Evolutionary conservation across 768 basidiomycete species (phyloP), one percentile per base, ranked within the genome.

Genomic region (Mycena galericulata): DNA sequence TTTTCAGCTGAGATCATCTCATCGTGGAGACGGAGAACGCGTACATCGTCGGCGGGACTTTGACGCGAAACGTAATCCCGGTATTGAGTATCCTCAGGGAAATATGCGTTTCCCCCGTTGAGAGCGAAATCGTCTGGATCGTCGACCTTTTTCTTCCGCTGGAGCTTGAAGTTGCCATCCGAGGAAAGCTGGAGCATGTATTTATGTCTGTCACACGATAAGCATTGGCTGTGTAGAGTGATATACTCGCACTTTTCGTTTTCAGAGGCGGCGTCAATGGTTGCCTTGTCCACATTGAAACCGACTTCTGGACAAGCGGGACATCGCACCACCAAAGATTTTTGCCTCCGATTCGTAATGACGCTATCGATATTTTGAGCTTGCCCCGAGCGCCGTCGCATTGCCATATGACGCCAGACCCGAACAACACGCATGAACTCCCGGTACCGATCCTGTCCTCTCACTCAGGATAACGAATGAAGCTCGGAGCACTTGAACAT

Each of bases 271-370:
- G 41, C 50, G 24, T 66, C 62, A 20, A 75, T 59, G 1, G 62
- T 71, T 27, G 62, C 66, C 32, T 72, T 38, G 9, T 74, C 72
- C n/a, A 79, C 66, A 63, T 79, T 79, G 27, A 58, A n/a, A n/a
- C n/a, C n/a, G n/a, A n/a, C n/a, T n/a, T n/a, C n/a, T n/a, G n/a
- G n/a, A n/a, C n/a, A n/a, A n/a, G n/a, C n/a, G n/a, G n/a, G n/a
- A n/a, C n/a, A n/a, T n/a, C n/a, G n/a, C n/a, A n/a, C n/a, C n/a
- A n/a, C n/a, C n/a, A n/a, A n/a, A n/a, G n/a, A n/a, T n/a, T n/a
- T n/a, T n/a, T n/a, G n/a, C n/a, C n/a, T n/a, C n/a, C n/a, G n/a
- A n/a, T n/a, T n/a, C n/a, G n/a, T n/a, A n/a, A n/a, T n/a, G n/a
- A n/a, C n/a, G n/a, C n/a, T n/a, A n/a, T n/a, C n/a, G n/a, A n/a